phyloP scores from a whole-genome alignment of 768 basidiomycete genomes.

The Tylopilus felleus region DNA sequence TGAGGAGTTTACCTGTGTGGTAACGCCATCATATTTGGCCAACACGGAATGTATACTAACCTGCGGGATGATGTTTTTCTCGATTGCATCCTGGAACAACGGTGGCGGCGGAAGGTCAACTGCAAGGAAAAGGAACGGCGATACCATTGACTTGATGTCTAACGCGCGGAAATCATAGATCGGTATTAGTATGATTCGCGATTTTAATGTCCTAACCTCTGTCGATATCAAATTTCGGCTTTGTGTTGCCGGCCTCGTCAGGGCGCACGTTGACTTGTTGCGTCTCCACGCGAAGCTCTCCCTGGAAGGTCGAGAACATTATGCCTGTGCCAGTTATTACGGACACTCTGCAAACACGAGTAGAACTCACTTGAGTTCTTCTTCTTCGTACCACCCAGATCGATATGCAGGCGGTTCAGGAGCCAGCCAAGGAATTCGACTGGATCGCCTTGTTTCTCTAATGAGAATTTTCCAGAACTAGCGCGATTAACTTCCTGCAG shows the following conservation, averaged over 20 bases:
- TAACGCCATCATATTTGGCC: conserved; percentile 90
- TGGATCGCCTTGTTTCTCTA: conserved; percentile 95
- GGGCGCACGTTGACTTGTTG: conserved; percentile 89
- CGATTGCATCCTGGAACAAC: conserved; percentile 90
- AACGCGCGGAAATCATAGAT: conserved; percentile 22
- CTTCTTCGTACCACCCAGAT: conserved; percentile 93
- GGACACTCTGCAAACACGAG: conserved; percentile 13
- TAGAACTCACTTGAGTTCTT: conserved; percentile 74
- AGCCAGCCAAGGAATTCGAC: conserved; percentile 96
- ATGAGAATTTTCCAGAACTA: conserved; percentile 85
- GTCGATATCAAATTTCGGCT: conserved; percentile 91
- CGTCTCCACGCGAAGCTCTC: conserved; percentile 87
- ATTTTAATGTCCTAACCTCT: conserved; percentile 57
- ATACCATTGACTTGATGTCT: conserved; percentile 84
- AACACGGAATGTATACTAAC: conserved; percentile 87
- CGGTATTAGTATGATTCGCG: conserved; percentile 5
- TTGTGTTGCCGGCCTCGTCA: conserved; percentile 69
- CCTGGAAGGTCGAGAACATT: conserved; percentile 92
- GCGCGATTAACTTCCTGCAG: conserved; percentile 93
- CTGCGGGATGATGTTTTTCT: conserved; percentile 99
- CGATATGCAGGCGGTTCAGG: conserved; percentile 88
- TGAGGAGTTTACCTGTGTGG: conserved; percentile 65
- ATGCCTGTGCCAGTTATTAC: conserved; percentile 53
- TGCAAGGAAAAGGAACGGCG: conserved; percentile 94
- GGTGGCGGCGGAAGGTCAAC: conserved; percentile 98